phyloP scores from a whole-genome alignment of 2,329 filamentous ascomycete genomes.

The Penicillium concentricum region DNA sequence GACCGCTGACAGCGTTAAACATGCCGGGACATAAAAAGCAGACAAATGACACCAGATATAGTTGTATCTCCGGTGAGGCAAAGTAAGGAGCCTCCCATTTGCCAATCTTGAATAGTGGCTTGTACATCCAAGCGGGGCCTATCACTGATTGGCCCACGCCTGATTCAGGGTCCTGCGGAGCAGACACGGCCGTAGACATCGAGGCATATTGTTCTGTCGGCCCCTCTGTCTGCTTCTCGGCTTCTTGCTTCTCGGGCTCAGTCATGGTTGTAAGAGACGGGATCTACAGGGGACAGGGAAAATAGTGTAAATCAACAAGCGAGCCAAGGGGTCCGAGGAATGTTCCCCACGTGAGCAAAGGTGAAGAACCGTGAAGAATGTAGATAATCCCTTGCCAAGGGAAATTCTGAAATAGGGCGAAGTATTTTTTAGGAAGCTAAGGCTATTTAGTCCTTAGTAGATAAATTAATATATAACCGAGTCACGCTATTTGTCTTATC shows the following conservation, averaged over 20 bases:
- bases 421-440: neutral
- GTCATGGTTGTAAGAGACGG: conserved; percentile 12
- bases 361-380: conserved; percentile 5
- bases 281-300: neutral
- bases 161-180: conserved; percentile 24
- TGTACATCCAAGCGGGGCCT: conserved; percentile 65
- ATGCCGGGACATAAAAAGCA: conserved; percentile 72
- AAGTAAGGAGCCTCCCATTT: conserved; percentile 62
- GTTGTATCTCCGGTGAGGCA: conserved; percentile 70
- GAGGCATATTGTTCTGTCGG: conserved; percentile 31
- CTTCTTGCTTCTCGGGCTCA: conserved; percentile 13
- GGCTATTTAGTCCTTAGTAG: neutral
- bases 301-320: neutral
- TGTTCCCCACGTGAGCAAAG: conserved; percentile 6
- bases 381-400: neutral
- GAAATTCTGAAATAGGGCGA: neutral
- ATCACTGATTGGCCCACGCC: conserved; percentile 20
- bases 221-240: conserved; percentile 11
- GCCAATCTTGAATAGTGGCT: conserved; percentile 54
- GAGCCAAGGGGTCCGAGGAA: conserved; percentile 5
- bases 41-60: conserved; percentile 68
- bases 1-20: conserved; percentile 66
- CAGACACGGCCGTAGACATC: neutral
- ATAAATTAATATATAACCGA: conserved; percentile 7
- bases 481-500: conserved; percentile 4